A percentile compares a stretch with the other conserved stretches of the same genome.
phyloP scores from a whole-genome alignment of 345 rosid genomes.

The Euclidium syriacum region DNA sequence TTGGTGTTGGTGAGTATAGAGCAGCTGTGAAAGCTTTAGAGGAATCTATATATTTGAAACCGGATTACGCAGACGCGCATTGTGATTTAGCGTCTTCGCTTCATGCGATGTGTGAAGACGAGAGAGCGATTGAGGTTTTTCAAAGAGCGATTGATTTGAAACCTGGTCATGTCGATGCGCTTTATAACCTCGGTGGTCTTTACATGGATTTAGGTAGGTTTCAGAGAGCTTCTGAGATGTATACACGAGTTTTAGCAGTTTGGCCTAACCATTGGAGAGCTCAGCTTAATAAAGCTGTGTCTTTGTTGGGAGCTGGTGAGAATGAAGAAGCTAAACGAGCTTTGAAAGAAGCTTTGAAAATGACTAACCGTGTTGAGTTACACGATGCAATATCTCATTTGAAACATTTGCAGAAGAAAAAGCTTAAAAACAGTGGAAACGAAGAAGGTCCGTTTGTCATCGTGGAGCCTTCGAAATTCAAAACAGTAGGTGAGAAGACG shows the following conservation, averaged over 20 bases:
- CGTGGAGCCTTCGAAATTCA: conserved; percentile 74
- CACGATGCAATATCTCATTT: conserved; percentile 84
- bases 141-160: conserved; percentile 96
- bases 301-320: conserved; percentile 88
- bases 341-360: conserved; percentile 86
- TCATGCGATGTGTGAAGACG: conserved; percentile 88
- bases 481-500: conserved; percentile 62
- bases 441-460: conserved; percentile 67
- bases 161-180: conserved; percentile 87
- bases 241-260: conserved; percentile 71
- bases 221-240: conserved; percentile 97
- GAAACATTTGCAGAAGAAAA: conserved; percentile 90
- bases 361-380: conserved; percentile 89
- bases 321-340: conserved; percentile 90
- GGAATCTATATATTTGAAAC: conserved; percentile 93
- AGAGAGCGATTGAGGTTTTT: conserved; percentile 95
- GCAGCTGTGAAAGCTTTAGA: conserved; percentile 96
- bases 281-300: conserved; percentile 92
- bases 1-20: conserved; percentile 94
- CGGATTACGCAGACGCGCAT: conserved; percentile 95
- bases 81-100: conserved; percentile 95
- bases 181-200: conserved; percentile 93
- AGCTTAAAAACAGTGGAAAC: conserved; percentile 56
- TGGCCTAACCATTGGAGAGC: conserved; percentile 99
- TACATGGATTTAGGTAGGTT: conserved; percentile 98